Base-by-base conservation (phyloP, 371 early-diverging fungal species). In the Haplosporangium sp. region DNA sequence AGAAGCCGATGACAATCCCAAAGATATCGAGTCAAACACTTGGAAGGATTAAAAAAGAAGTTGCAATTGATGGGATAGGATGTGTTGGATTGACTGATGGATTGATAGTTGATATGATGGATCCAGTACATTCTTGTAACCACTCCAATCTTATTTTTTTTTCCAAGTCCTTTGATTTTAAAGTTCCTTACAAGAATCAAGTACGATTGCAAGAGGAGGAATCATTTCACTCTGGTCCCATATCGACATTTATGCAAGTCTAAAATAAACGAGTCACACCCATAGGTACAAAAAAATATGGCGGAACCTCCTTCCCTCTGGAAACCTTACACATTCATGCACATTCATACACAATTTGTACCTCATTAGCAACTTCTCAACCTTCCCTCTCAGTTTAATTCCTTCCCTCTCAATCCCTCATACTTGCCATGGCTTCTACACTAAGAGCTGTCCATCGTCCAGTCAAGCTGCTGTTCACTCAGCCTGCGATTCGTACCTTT, bases 191-290 rank as follows among this genome's bases (percentile, higher is more conserved):
- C 78, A 72, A 69, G 69, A 72, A 72, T 74, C 74, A 47, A 58
- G 66, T 67, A 58, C 61, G 63, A 63, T 69, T 67, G 69, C 73
- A 78, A 78, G 74, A 74, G 78, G 71, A 70, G 74, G 78, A 74
- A 77, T 52, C 55, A 27, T 35, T 59, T 17, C 19, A 34, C 5
- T 37, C 65, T 48, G 39, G 27, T 44, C 8, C 52, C 4, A 17
- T 9, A 37, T 50, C 53, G 53, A 17, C 57, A 70, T 67, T 61
- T 70, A 71, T 53, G 4, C 50, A n/a, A 35, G 50, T 15, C n/a
- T 34, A 27, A 27, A 15, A n/a, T 35, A 63, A 10, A 39, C 44
- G 27, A 63, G 44, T 19, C 39, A 61, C 62, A 45, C 34, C 35
- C 10, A 55, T 9, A 20, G 34, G 34, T 34, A 34, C 55, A 11